Conservation (phyloP, 2,329 filamentous ascomycete species). For the Penicillium sp. region DNA sequence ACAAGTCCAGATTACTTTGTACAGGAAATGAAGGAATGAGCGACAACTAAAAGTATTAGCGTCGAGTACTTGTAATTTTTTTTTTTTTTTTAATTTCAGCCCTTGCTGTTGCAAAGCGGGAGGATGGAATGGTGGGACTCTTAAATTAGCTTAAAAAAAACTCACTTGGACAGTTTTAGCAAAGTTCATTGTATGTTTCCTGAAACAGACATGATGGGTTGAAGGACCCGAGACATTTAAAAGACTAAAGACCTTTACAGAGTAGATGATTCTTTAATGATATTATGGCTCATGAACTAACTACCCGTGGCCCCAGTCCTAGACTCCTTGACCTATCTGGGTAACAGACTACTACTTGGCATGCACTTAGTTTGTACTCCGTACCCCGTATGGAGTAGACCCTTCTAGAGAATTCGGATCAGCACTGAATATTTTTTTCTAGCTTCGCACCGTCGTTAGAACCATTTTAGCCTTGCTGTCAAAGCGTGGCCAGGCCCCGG, state of each 20-base stretch:
- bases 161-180: neutral
- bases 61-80: neutral
- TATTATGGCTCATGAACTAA: neutral
- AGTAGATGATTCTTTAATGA: neutral
- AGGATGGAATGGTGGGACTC: neutral
- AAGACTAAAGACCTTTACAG: no score
- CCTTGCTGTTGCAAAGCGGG: neutral
- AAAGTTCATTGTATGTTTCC: neutral
- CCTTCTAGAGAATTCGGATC: neutral
- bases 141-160: neutral
- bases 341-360: neutral
- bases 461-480: slow-evolving; percentile 3
- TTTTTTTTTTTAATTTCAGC: neutral
- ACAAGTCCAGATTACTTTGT: neutral
- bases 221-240: neutral
- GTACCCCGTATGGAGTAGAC: neutral
- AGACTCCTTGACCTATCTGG: neutral
- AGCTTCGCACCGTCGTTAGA: slow-evolving; percentile 15
- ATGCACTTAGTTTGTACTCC: neutral
- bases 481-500: slow-evolving; percentile 6
- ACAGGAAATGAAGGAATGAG: neutral
- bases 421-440: neutral
- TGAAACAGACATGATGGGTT: neutral
- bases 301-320: neutral
- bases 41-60: neutral